Conservation (phyloP, 257 asterid species). For the Paraleonurus japonicus region DNA sequence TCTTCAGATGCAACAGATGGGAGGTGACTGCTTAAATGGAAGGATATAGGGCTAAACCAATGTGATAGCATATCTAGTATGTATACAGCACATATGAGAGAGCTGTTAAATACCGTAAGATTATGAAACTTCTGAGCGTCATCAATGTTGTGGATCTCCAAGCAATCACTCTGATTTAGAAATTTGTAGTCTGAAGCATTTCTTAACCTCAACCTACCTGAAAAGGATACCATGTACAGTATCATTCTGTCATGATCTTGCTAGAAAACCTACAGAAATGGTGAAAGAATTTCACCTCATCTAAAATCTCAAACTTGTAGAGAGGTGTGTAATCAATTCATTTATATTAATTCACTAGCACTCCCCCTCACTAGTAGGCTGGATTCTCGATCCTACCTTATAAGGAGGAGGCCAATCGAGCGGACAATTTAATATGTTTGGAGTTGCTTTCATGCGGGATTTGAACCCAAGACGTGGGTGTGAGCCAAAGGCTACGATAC, state of each 20-base stretch:
- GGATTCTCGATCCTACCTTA: too few relatives aligned
- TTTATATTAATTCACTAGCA: too few relatives aligned
- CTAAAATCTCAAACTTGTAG: too few relatives aligned
- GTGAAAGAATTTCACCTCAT: too few relatives aligned
- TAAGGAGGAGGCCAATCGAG: too few relatives aligned
- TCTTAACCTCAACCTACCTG: constrained; percentile 70
- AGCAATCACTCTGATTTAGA: constrained; percentile 75
- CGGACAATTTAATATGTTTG: too few relatives aligned
- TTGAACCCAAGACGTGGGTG: too few relatives aligned
- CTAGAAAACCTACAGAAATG: constrained; percentile 5
- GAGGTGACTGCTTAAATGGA: not conserved
- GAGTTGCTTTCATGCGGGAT: too few relatives aligned
- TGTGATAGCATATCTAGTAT: not conserved
- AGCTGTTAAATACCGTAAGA: constrained; percentile 48
- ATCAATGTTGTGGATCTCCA: constrained; percentile 55
- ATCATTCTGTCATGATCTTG: constrained; percentile 11
- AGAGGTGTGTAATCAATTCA: too few relatives aligned
- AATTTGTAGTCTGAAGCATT: constrained; percentile 67
- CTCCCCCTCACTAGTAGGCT: too few relatives aligned
- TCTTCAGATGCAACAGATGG: constrained; percentile 16
- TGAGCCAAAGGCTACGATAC: too few relatives aligned
- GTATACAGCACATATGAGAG: not conserved
- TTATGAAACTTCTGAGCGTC: constrained; percentile 66
- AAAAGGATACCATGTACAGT: constrained; percentile 24
- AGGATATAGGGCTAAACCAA: constrained; percentile 4